Conservation (phyloP, 2,329 filamentous ascomycete genomes). For the Piedraia hortae region DNA sequence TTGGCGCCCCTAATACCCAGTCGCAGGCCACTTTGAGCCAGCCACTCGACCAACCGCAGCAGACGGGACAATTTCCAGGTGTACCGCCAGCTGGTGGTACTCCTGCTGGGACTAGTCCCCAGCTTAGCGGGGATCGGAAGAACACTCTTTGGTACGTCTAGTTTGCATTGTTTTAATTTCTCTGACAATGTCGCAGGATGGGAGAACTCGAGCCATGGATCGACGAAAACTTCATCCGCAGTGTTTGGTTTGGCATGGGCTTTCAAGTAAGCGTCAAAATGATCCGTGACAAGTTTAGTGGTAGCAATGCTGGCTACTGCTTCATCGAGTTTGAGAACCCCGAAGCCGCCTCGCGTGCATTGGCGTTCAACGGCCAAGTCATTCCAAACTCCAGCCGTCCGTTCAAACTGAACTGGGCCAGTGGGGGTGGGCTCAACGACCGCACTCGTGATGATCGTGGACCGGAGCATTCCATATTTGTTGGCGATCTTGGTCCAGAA, state of each 20-base stretch:
- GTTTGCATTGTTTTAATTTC: neutral
- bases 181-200: conserved; percentile 41
- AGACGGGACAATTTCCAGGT: conserved; percentile 14
- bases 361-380: conserved; percentile 62
- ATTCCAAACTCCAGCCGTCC: conserved; percentile 85
- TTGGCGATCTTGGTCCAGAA: conserved; percentile 88
- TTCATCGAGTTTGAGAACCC: conserved; percentile 78
- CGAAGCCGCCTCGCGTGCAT: conserved; percentile 69
- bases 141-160: conserved; percentile 24
- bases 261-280: conserved; percentile 97
- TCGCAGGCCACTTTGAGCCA: conserved; percentile 28
- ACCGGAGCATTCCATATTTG: conserved; percentile 90
- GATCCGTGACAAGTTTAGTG: conserved; percentile 96
- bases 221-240: conserved; percentile 95
- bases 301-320: conserved; percentile 89
- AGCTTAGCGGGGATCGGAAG: conserved; percentile 19
- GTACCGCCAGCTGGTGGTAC: conserved; percentile 18
- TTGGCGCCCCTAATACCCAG: conserved; percentile 22
- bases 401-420: conserved; percentile 99
- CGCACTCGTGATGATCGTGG: conserved; percentile 85
- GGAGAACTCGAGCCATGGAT: conserved; percentile 98
- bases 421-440: conserved; percentile 80
- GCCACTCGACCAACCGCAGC: conserved; percentile 25
- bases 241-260: conserved; percentile 75
- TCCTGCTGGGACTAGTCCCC: conserved; percentile 13